Conservation (phyloP, 805 yeast species). For the Lachancea lanzarotensis region DNA sequence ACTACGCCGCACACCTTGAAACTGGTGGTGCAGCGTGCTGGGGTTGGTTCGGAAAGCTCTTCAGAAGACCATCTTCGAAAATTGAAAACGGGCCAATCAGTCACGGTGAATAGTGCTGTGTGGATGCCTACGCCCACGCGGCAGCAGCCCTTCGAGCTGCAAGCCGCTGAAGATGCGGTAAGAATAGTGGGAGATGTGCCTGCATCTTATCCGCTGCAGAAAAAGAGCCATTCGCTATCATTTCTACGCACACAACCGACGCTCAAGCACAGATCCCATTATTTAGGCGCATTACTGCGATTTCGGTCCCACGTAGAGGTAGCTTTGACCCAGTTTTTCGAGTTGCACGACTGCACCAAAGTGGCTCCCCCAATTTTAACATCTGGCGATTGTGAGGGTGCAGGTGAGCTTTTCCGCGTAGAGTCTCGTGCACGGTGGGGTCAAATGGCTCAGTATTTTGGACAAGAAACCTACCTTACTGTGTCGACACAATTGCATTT, state of each 20-base stretch:
- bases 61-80: slow-evolving; percentile 14
- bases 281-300: slow-evolving; percentile 60
- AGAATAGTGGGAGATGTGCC: slow-evolving; percentile 55
- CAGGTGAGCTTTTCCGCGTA: slow-evolving; percentile 79
- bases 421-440: slow-evolving; percentile 31
- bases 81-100: slow-evolving; percentile 43
- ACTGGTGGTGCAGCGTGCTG: slow-evolving; percentile 42
- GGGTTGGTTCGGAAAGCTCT: background rate
- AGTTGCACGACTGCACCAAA: slow-evolving; percentile 50
- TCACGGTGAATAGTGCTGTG: slow-evolving; percentile 36
- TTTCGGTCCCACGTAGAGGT: slow-evolving; percentile 64
- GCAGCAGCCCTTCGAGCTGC: slow-evolving; percentile 48
- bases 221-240: slow-evolving; percentile 61
- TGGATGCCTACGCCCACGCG: slow-evolving; percentile 26
- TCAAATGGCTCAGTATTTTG: slow-evolving; percentile 44
- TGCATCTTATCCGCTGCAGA: slow-evolving; percentile 72
- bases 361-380: slow-evolving; percentile 85
- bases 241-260: slow-evolving; percentile 69
- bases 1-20: slow-evolving; percentile 48
- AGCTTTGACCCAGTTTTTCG: slow-evolving; percentile 49
- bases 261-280: slow-evolving; percentile 64
- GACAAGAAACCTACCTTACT: slow-evolving; percentile 62
- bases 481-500: slow-evolving; percentile 91
- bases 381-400: slow-evolving; percentile 93
- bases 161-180: slow-evolving; percentile 33